Conservation (phyloP, 805 yeast genomes). For the Deakozyma indianensis region DNA sequence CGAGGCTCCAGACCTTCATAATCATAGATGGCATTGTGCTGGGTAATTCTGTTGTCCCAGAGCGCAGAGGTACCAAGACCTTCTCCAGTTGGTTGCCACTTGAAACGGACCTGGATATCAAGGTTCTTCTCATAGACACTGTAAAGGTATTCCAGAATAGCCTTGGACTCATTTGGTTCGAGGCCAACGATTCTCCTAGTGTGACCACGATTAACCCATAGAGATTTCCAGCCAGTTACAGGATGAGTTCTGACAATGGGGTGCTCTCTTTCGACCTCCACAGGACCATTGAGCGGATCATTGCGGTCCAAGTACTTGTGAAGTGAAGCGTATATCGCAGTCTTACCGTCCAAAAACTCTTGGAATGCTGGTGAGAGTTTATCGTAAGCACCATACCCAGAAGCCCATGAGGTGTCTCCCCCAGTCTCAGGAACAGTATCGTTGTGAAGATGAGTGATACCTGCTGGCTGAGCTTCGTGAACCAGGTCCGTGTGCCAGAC, state of each 20-base stretch:
- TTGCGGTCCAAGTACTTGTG: slow-evolving; percentile 21
- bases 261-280: slow-evolving; percentile 39
- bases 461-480: slow-evolving; percentile 63
- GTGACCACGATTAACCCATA: slow-evolving; percentile 43
- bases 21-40: no score
- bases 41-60: slow-evolving; percentile 42
- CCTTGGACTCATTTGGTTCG: slow-evolving; percentile 57
- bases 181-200: slow-evolving; percentile 55
- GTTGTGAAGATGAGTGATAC: slow-evolving; percentile 50
- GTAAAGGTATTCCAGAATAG: slow-evolving; percentile 41
- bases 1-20: no score
- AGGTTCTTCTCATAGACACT: slow-evolving; percentile 17
- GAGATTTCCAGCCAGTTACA: slow-evolving; percentile 46
- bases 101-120: slow-evolving; percentile 33
- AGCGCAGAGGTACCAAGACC: slow-evolving; percentile 34
- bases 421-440: slow-evolving; percentile 43
- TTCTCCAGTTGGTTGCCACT: slow-evolving; percentile 32
- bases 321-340: slow-evolving; percentile 51
- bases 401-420: slow-evolving; percentile 46
- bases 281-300: slow-evolving; percentile 36
- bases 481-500: slow-evolving; percentile 69
- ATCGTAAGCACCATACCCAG: slow-evolving; percentile 40
- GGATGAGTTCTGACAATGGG: slow-evolving; percentile 51
- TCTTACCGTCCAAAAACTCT: slow-evolving; percentile 35
- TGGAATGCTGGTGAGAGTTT: slow-evolving; percentile 35